Evolutionary conservation across 2,329 filamentous ascomycete species (phyloP).

Genomic region (Fusarium torreyae): DNA sequence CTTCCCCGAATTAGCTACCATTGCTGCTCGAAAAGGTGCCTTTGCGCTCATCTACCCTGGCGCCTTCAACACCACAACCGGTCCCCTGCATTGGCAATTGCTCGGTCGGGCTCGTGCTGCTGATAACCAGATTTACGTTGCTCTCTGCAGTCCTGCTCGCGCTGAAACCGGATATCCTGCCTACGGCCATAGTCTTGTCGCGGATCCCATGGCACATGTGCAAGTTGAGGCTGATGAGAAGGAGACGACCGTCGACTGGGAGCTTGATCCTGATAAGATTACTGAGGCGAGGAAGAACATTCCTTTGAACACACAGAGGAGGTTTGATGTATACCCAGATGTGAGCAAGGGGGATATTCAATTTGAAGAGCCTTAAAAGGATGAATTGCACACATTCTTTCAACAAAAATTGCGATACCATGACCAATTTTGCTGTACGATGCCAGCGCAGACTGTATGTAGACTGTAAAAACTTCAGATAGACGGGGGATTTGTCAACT

Average conservation of each 20-base stretch:
- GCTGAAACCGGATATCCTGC: slow-evolving; percentile 86
- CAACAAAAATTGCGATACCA: not conserved
- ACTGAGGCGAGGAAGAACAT: slow-evolving; percentile 85
- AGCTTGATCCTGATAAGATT: slow-evolving; percentile 78
- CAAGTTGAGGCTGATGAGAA: slow-evolving; percentile 82
- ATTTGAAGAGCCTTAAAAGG: slow-evolving; percentile 51
- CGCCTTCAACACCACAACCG: slow-evolving; percentile 97
- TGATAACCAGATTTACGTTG: slow-evolving; percentile 96
- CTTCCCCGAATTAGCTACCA: slow-evolving; percentile 92
- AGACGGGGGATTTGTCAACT: not conserved
- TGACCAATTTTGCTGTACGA: not conserved
- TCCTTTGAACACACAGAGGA: slow-evolving; percentile 84
- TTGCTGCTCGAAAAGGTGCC: slow-evolving; percentile 87
- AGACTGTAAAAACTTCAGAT: not conserved
- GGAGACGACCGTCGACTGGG: slow-evolving; percentile 82
- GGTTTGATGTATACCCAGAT: slow-evolving; percentile 97
- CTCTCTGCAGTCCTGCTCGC: slow-evolving; percentile 89
- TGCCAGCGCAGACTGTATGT: no score
- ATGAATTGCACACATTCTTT: not conserved
- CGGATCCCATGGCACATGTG: slow-evolving; percentile 89
- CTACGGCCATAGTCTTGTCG: slow-evolving; percentile 91
- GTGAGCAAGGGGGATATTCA: slow-evolving; percentile 74
- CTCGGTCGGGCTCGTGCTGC: slow-evolving; percentile 86
- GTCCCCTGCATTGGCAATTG: slow-evolving; percentile 91
- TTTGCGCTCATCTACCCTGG: slow-evolving; percentile 94